Evolutionary conservation across 345 rosid genomes (phyloP), one percentile per base, ranked within the genome.

Genomic region (Acer campestre): DNA sequence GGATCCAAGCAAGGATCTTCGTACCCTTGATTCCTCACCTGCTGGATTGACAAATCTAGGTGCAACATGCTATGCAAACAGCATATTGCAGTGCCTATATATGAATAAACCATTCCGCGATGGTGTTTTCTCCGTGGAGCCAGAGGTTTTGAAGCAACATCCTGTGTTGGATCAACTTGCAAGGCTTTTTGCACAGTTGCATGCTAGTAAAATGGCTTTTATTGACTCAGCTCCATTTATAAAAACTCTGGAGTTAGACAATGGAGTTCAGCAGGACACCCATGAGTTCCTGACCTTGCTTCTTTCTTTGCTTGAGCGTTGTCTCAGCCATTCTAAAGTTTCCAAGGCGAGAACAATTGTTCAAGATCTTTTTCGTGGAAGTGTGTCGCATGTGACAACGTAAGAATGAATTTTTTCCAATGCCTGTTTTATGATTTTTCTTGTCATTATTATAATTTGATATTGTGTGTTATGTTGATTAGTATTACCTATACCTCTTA

Each of bases 31-130:
- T 44, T 82, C 90, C 67, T 89, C 92, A 3, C 98, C 98, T 0
- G 97, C 98, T 31, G 99, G 99, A 66, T 87, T 96, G 27, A 91
- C 99, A 40, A 96, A 96, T 80, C 76, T 96, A 61, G 98, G 98
- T 11, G 99, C 99, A 55, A 96, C 99, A 31, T 94, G 99, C 84
- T 96, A 96, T 82, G 99, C 99, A 49, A 96, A 96, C 80, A 96
- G 99, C 82, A 94, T 96, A 78, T 92, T 96, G 63, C 99, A 96
- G 80, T 94, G 91, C 81, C 78, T 96, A 20, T 90, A 93, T 86
- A 94, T 93, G 99, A 94, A 94, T 73, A 80, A 88, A 78, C 86
- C 91, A 23, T 96, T 96, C 61, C 84, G 98, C 35, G 87, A 87
- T 80, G 92, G 95, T 46, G 87, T 96, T 82, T 96, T 96, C 80